Percentiles rank a stretch among this genome's conserved stretches.
Conservation (phyloP, 805 yeast species). For the Pichia cephalocereana region DNA sequence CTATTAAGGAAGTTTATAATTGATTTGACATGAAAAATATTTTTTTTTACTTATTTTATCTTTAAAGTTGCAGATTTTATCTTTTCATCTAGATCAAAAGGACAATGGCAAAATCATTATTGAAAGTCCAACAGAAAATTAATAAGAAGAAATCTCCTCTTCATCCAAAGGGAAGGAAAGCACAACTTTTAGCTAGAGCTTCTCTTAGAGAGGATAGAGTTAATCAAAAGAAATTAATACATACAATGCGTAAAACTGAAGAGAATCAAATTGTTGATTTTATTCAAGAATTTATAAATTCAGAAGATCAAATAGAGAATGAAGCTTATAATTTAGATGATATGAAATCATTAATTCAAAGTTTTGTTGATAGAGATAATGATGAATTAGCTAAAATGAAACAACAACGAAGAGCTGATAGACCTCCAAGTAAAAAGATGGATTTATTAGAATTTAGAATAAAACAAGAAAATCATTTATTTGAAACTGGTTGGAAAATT, state of each 20-base stretch:
- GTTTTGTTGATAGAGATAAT: conserved; percentile 59
- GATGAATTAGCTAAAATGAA: conserved; percentile 62
- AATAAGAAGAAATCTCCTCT: conserved; percentile 46
- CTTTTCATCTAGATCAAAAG: too few species aligned
- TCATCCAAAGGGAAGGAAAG: conserved; percentile 87
- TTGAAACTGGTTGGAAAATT: conserved; percentile 54
- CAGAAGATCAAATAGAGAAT: conserved; percentile 25
- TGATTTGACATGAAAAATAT: not conserved
- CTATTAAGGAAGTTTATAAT: too few species aligned
- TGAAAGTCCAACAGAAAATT: conserved; percentile 54
- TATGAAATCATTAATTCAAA: conserved; percentile 49
- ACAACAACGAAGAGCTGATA: conserved; percentile 67
- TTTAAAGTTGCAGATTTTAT: not conserved
- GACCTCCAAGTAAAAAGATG: conserved; percentile 73
- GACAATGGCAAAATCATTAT: conserved; percentile 52
- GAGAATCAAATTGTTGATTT: conserved; percentile 51
- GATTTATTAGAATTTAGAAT: conserved; percentile 52
- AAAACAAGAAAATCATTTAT: conserved; percentile 54
- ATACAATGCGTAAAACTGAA: conserved; percentile 48
- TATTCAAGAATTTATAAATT: conserved; percentile 48
- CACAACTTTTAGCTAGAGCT: conserved; percentile 78
- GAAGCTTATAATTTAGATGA: conserved; percentile 47
- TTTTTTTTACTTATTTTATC: not conserved
- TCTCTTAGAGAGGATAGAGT: conserved; percentile 73
- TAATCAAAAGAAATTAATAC: conserved; percentile 45